These are phyloP conservation scores for Neofusicoccum laricinum DNA, from an alignment of 2,329 filamentous ascomycete species.

Conservation along the genomic window DNA sequence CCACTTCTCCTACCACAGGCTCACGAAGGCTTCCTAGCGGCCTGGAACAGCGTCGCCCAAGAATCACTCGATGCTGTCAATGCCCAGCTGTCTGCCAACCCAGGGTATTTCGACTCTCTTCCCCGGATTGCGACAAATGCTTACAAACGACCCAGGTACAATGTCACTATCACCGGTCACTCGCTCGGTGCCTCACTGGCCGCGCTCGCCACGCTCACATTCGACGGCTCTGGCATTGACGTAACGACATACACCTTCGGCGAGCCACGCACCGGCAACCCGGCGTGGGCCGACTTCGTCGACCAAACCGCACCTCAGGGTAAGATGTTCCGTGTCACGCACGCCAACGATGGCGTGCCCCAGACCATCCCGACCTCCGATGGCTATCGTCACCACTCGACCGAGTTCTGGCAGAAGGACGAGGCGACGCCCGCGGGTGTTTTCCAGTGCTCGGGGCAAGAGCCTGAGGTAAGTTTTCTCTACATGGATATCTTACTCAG, in stretches of 20 bases:
- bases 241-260: slow-evolving; percentile 9
- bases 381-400: slow-evolving; percentile 12
- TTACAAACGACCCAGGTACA: neutral
- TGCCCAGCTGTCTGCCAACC: neutral
- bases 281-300: slow-evolving; percentile 2
- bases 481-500: no score
- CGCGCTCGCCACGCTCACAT: neutral
- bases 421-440: neutral
- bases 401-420: slow-evolving; percentile 12
- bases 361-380: slow-evolving; percentile 2
- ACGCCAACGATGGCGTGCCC: slow-evolving; percentile 16
- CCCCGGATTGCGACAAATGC: no score
- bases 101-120: neutral
- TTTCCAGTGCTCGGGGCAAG: neutral
- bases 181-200: slow-evolving; percentile 9
- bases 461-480: neutral
- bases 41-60: slow-evolving; percentile 5
- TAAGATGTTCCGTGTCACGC: slow-evolving; percentile 14
- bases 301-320: neutral
- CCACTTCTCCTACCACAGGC: neutral
- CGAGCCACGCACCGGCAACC: slow-evolving; percentile 14
- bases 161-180: slow-evolving; percentile 5
- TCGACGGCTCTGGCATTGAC: neutral
- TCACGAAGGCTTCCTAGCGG: slow-evolving; percentile 9
- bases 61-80: neutral